Base-by-base conservation (phyloP, 495 filamentous ascomycete genomes). In the Aspergillus diversus region DNA sequence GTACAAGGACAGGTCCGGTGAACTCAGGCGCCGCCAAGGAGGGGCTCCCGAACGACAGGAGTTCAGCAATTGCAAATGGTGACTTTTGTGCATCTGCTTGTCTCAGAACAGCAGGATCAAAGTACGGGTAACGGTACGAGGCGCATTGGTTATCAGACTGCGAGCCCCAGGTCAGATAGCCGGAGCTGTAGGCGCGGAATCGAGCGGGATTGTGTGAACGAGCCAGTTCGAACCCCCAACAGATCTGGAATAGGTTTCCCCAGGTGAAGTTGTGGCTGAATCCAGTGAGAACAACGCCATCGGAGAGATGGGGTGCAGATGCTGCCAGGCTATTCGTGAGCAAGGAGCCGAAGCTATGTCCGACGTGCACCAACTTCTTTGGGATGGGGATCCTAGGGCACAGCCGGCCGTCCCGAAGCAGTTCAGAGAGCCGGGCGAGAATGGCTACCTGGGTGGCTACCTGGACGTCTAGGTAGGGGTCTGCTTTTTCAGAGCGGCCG, bases 341-440 rank as follows among this genome's bases (percentile, higher is more conserved):
- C 9, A 15, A 11, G 8, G 57, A 60, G 16, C 57, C 57, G n/a
- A 42, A 34, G 1, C 43, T 50, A 33, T 60, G 57, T 5, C 57
- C 57, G 32, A 60, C 57, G n/a, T 50, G 57, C 32, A 60, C 47
- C 17, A 49, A 27, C 39, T 42, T 60, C 37, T 13, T 52, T 11
- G 48, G 50, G 51, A n/a, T 35, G 15, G 27, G 57, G 57, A 34
- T 50, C 21, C 7, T 37, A 3, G 13, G 35, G 17, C 46, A 31
- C 4, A 60, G 57, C n/a, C 5, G 17, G 5, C 57, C 57, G 13
- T 27, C n/a, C 3, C 34, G 47, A 35, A 47, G 34, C 32, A 51
- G 48, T 6, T 5, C 5, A 13, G 57, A 34, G 3, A 60, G 15
- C 8, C 39, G 43, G 6, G 34, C 37, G 2, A 60, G 57, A 21